Percentiles rank a stretch among this genome's conserved stretches.
Evolutionary conservation across 1,139 yeast genomes (phyloP).

Genomic region (Candida albicans): DNA sequence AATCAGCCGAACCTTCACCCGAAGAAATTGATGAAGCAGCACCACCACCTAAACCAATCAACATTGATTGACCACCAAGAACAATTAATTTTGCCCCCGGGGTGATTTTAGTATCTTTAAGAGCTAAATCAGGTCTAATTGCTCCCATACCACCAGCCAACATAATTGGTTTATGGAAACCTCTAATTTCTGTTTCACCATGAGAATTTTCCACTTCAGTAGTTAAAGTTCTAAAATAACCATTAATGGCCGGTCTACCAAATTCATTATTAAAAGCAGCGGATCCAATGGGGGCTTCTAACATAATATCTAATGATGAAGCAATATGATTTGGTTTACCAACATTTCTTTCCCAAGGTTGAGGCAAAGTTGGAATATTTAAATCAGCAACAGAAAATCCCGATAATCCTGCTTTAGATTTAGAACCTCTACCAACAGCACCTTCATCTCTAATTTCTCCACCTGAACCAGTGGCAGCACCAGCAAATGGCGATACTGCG

Average conservation of each 20-base stretch:
- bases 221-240: slow-evolving; percentile 94
- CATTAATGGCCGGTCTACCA: slow-evolving; percentile 96
- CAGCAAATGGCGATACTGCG: slow-evolving; percentile 98
- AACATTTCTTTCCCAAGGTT: slow-evolving; percentile 90
- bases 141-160: slow-evolving; percentile 99
- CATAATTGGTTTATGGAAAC: slow-evolving; percentile 99
- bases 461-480: slow-evolving; percentile 99
- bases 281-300: slow-evolving; percentile 96
- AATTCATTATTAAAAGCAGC: slow-evolving; percentile 99
- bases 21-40: slow-evolving; percentile 96
- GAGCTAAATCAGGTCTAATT: slow-evolving; percentile 87
- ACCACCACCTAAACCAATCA: slow-evolving; percentile 99
- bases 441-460: slow-evolving; percentile 99
- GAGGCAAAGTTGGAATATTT: slow-evolving; percentile 77
- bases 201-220: slow-evolving; percentile 65
- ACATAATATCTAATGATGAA: slow-evolving; percentile 88
- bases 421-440: slow-evolving; percentile 98
- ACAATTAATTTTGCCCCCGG: slow-evolving; percentile 94
- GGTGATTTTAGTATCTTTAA: slow-evolving; percentile 83
- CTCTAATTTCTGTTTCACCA: slow-evolving; percentile 77
- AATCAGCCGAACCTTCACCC: slow-evolving; percentile 93
- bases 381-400: slow-evolving; percentile 94
- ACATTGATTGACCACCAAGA: slow-evolving; percentile 98
- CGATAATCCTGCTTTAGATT: slow-evolving; percentile 92
- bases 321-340: slow-evolving; percentile 96